Evolutionary conservation across 768 basidiomycete species (phyloP), one percentile per base, ranked within the genome.

Genomic region (Thelephora aurantiotincta): DNA sequence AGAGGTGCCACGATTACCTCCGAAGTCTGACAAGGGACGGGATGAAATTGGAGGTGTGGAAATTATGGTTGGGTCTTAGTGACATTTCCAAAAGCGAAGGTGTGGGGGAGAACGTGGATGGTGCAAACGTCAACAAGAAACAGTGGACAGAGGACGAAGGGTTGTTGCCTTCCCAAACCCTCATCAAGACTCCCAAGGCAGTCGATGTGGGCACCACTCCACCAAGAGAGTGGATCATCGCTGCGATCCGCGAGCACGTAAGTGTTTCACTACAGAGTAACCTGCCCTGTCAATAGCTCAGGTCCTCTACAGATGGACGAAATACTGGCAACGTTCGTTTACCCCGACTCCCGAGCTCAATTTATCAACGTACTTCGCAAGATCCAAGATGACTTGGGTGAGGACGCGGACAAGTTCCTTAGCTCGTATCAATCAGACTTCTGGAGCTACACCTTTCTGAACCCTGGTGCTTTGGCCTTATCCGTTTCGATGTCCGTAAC

Each of bases 1-100:
- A 67, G 2, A 65, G 74, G 43, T 77, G 76, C 54, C 74, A 65
- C 46, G 49, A 56, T 12, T 59, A 78, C 33, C 70, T 87, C 69
- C 70, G 64, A 53, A 59, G 56, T 0, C 66, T 78, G 33, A 73
- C 70, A 23, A 66, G 73, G 43, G 87, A 90, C 54, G 85, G 88
- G 6, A 71, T 73, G 49, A 85, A 77, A 58, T 67, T 90, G 13
- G 87, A 89, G 47, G 58, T 85, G 11, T 90, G 88, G 87, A 68
- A 65, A 48, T 57, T 65, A 34, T 90, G 88, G 87, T 69, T 90
- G 12, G 71, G 65, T 1, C 63, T 69, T 35, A 57, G 66, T 50
- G 51, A 48, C 30, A 49, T 41, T 64, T 57, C 50, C 52, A 55
- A 13, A 47, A 34, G 53, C 34, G 3, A 33, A 14, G 44, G 5